Conservation (phyloP, 495 filamentous ascomycete species). For the Aspergillus indologenus region DNA sequence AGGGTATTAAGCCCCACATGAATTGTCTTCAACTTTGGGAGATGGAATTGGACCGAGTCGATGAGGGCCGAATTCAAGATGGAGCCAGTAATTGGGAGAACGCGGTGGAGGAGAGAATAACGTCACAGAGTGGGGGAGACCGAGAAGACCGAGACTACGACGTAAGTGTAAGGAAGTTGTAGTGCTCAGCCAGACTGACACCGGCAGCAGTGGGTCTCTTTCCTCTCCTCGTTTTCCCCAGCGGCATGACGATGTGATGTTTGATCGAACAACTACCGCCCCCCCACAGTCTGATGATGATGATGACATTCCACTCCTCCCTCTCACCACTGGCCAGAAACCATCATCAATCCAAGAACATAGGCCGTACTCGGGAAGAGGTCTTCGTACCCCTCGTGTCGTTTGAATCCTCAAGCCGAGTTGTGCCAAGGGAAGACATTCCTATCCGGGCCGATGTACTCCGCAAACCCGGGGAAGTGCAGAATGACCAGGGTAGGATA, state of each 20-base stretch:
- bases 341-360: no score
- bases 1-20: neutral
- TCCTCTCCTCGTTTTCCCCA: neutral
- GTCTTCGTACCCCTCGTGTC: neutral
- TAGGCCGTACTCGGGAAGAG: neutral
- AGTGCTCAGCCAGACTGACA: neutral
- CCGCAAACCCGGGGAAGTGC: neutral
- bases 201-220: neutral
- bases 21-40: neutral
- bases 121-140: neutral
- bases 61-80: neutral
- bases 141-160: neutral
- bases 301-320: neutral
- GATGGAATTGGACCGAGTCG: no score
- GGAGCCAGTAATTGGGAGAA: neutral
- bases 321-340: no score
- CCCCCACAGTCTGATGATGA: neutral
- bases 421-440: neutral
- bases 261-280: neutral
- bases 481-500: neutral
- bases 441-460: neutral
- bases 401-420: neutral
- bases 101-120: neutral
- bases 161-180: neutral
- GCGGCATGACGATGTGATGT: neutral